Evolutionary conservation across 2,329 filamentous ascomycete genomes (phyloP).

Genomic region (Gyromitra esculenta): DNA sequence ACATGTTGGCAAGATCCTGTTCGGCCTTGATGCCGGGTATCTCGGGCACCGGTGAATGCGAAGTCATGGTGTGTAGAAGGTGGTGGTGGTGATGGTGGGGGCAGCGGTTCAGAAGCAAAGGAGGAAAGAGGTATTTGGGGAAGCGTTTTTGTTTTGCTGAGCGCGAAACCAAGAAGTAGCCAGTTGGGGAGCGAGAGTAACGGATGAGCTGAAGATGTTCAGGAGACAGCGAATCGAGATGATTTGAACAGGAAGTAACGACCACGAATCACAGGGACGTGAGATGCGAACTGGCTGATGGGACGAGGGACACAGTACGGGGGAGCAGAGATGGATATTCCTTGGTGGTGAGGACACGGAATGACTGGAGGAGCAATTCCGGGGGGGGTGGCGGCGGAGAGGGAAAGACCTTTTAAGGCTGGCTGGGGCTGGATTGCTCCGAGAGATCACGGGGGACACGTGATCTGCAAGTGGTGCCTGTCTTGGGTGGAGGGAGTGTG

Average conservation of each 20-base stretch:
- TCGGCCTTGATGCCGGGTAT: conserved; percentile 74
- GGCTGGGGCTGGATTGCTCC: not conserved
- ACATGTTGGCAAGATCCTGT: conserved; percentile 68
- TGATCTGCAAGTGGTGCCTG: not conserved
- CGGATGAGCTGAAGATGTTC: not conserved
- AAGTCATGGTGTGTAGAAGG: conserved; percentile 19
- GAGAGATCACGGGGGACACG: not conserved
- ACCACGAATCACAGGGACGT: not conserved
- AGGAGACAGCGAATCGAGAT: not conserved
- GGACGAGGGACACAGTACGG: not conserved
- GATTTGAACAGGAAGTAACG: not conserved
- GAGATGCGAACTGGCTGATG: not conserved
- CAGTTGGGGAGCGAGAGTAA: not conserved
- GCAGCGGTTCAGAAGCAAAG: not conserved
- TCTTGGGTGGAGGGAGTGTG: not conserved
- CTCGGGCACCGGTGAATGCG: conserved; percentile 58
- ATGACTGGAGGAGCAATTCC: not conserved
- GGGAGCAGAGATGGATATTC: not conserved
- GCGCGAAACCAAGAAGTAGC: not conserved
- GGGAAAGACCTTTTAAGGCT: not conserved
- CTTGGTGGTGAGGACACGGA: not conserved
- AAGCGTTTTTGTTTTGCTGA: not conserved
- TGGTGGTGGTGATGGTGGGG: not conserved
- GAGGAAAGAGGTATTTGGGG: not conserved
- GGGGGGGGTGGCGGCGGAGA: not conserved